These are phyloP conservation scores for Barbarea vulgaris DNA, from an alignment of 345 rosid species.

Conservation along the genomic window DNA sequence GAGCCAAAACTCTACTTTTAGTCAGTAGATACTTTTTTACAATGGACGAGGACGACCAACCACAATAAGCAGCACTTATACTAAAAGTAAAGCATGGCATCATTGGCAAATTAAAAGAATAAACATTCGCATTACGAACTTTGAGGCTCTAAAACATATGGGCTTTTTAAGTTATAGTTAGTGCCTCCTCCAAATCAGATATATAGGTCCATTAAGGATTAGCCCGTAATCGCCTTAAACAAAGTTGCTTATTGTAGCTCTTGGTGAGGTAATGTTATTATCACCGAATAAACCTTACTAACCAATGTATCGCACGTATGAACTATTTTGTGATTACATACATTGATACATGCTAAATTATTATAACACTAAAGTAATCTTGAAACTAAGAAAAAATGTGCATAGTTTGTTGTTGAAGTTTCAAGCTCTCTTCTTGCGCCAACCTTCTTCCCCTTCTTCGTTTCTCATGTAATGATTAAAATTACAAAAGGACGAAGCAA, in stretches of 20 bases:
- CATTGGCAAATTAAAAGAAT: not conserved
- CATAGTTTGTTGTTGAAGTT: slow-evolving; percentile 6
- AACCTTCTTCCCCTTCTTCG: not conserved
- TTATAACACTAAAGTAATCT: not conserved
- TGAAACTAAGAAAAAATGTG: not conserved
- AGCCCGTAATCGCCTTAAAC: not conserved
- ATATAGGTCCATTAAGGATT: not conserved
- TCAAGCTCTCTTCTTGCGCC: slow-evolving; percentile 2
- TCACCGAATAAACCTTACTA: not conserved
- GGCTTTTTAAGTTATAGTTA: not conserved
- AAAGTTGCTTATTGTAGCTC: not conserved
- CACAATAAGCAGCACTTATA: not conserved
- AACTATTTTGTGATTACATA: not conserved
- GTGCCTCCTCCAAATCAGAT: not conserved
- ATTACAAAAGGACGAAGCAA: slow-evolving; percentile 17
- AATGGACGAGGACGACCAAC: not conserved
- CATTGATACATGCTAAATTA: slow-evolving; percentile 1
- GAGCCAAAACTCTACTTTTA: not conserved
- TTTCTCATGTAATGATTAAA: slow-evolving; percentile 18
- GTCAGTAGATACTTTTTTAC: not conserved
- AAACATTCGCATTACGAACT: not conserved
- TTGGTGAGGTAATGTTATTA: not conserved
- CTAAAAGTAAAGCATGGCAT: not conserved
- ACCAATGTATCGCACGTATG: not conserved
- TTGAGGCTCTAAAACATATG: not conserved